phyloP scores from a whole-genome alignment of 164 flowering plant genomes.

The Chloranthus sessilifolius region DNA sequence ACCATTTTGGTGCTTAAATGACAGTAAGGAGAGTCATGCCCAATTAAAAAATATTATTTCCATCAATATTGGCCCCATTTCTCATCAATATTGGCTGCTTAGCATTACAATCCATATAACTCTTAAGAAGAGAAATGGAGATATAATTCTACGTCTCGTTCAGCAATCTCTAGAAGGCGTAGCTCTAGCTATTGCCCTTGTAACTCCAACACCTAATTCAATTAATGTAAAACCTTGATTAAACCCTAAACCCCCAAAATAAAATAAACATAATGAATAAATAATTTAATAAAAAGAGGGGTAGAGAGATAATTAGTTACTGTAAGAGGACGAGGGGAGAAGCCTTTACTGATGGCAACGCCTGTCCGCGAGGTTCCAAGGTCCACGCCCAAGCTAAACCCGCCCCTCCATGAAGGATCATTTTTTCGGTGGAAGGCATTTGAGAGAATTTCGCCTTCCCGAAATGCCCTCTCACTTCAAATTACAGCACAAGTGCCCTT shows the following conservation, averaged over 20 bases:
- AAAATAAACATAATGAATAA: no score
- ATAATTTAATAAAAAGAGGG: not conserved
- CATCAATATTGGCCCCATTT: no score
- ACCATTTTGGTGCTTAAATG: no score
- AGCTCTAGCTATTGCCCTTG: constrained; percentile 77
- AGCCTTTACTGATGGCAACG: constrained; percentile 88
- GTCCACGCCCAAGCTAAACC: constrained; percentile 86
- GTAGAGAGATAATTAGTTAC: constrained; percentile 29
- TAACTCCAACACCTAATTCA: constrained; percentile 74
- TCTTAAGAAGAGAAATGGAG: not conserved
- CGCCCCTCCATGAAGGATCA: constrained; percentile 54
- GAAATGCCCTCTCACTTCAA: no score
- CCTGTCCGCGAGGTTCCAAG: constrained; percentile 81
- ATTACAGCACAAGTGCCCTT: no score
- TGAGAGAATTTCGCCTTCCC: constrained; percentile 44
- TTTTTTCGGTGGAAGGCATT: constrained; percentile 63
- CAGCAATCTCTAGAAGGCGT: constrained; percentile 68
- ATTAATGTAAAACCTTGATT: not conserved
- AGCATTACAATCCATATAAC: no score
- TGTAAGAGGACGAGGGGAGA: constrained; percentile 67
- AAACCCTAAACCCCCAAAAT: no score
- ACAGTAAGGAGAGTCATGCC: no score
- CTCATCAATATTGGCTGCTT: no score
- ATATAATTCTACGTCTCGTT: constrained; percentile 61
- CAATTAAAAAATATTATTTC: no score